These are phyloP conservation scores for Royoungia palumana DNA, from an alignment of 768 basidiomycete species.

Conservation along the genomic window DNA sequence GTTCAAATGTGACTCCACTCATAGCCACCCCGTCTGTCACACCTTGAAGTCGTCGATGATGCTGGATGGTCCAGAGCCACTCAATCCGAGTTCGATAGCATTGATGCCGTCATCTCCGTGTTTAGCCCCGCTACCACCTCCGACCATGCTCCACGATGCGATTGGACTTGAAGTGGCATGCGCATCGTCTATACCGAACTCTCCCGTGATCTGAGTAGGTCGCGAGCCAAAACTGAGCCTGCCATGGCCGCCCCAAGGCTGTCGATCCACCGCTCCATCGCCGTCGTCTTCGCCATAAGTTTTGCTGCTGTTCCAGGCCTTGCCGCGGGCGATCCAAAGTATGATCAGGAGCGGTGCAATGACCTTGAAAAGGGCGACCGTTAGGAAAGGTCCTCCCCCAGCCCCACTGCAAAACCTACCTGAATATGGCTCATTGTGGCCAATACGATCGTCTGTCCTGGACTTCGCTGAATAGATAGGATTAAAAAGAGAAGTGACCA, in stretches of 20 bases:
- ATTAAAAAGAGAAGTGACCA: conserved; percentile 26
- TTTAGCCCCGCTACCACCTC: background rate
- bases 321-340: conserved; percentile 21
- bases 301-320: conserved; percentile 12
- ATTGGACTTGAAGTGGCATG: background rate
- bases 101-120: background rate
- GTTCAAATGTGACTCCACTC: background rate
- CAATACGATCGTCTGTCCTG: conserved; percentile 19
- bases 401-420: conserved; percentile 2
- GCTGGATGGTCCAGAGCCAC: conserved; percentile 2
- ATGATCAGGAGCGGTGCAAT: conserved; percentile 27
- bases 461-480: conserved; percentile 10
- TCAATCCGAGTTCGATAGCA: conserved; percentile 13
- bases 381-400: background rate
- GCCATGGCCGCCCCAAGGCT: background rate
- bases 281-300: background rate
- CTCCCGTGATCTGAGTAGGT: background rate
- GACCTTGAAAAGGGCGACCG: conserved; percentile 6
- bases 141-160: conserved; percentile 13
- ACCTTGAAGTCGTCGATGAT: conserved; percentile 1
- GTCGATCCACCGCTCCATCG: background rate
- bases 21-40: background rate
- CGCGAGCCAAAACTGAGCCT: conserved; percentile 11
- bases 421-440: conserved; percentile 25
- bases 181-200: background rate